These are phyloP conservation scores for Fraxinus baroniana DNA, from an alignment of 305 asterid species.

Conservation along the genomic window DNA sequence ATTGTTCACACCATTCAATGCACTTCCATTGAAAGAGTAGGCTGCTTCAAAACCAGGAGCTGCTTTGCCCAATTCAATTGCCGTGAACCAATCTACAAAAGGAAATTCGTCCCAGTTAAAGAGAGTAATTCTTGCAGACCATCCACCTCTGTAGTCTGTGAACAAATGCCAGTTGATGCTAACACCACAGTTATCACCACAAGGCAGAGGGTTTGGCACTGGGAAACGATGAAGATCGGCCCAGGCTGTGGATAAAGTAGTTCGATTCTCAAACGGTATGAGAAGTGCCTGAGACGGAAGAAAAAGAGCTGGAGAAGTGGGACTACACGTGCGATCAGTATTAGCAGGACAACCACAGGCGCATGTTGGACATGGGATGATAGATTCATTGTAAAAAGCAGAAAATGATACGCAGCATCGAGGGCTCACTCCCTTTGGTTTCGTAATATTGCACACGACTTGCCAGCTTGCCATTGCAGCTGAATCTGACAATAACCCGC, in stretches of 20 bases:
- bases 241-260: slow-evolving; percentile 64
- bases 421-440: slow-evolving; percentile 59
- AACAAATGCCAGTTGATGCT: slow-evolving; percentile 86
- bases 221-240: slow-evolving; percentile 65
- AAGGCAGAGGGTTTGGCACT: slow-evolving; percentile 69
- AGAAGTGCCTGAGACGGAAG: slow-evolving; percentile 86
- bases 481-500: slow-evolving; percentile 40
- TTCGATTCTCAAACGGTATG: slow-evolving; percentile 75
- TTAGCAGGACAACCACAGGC: slow-evolving; percentile 77
- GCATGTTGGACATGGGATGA: slow-evolving; percentile 83
- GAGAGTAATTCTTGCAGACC: slow-evolving; percentile 84
- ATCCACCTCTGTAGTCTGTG: slow-evolving; percentile 77
- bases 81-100: slow-evolving; percentile 80
- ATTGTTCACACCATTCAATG: slow-evolving; percentile 49
- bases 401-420: slow-evolving; percentile 87
- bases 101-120: slow-evolving; percentile 82
- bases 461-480: slow-evolving; percentile 82
- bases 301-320: slow-evolving; percentile 56
- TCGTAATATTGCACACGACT: slow-evolving; percentile 81
- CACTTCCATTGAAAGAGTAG: slow-evolving; percentile 79
- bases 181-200: slow-evolving; percentile 87
- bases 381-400: slow-evolving; percentile 85
- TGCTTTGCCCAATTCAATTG: slow-evolving; percentile 55
- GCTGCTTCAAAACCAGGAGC: slow-evolving; percentile 65
- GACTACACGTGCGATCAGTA: slow-evolving; percentile 47